A percentile compares a stretch with the other conserved stretches of the same genome.
Conservation (phyloP, 805 yeast genomes). For the Cephaloascus albidus region DNA sequence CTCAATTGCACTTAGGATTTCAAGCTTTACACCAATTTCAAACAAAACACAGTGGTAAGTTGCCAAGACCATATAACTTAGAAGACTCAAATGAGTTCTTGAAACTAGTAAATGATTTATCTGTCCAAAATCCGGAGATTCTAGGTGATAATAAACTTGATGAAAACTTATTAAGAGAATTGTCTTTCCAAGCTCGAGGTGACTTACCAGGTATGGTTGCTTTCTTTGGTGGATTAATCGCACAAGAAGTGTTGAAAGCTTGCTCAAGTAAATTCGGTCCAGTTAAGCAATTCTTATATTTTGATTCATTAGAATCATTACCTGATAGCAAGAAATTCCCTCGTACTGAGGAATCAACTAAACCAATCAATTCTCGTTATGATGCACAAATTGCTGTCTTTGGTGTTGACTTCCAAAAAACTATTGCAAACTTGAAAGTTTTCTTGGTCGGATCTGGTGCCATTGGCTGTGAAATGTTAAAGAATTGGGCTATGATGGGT, state of each 20-base stretch:
- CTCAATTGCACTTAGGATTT: constrained; percentile 85
- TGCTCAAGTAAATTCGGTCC: constrained; percentile 96
- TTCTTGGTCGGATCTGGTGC: constrained; percentile 97
- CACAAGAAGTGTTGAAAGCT: constrained; percentile 94
- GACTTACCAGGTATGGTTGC: constrained; percentile 88
- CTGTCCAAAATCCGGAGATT: constrained; percentile 44
- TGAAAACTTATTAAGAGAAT: constrained; percentile 55
- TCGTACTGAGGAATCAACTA: constrained; percentile 63
- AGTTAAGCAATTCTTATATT: constrained; percentile 82
- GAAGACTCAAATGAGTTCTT: constrained; percentile 67
- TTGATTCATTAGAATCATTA: constrained; percentile 87
- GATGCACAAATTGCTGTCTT: constrained; percentile 95
- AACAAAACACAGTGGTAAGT: constrained; percentile 45
- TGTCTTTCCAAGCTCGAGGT: constrained; percentile 83
- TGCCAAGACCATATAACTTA: constrained; percentile 71
- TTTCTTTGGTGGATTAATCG: constrained; percentile 86
- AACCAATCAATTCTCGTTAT: constrained; percentile 74
- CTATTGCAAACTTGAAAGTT: constrained; percentile 66
- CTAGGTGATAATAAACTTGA: constrained; percentile 48
- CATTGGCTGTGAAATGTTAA: constrained; percentile 97
- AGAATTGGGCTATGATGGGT: constrained; percentile 97
- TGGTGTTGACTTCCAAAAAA: constrained; percentile 69
- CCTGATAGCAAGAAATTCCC: constrained; percentile 51
- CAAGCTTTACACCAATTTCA: constrained; percentile 78
- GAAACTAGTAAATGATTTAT: constrained; percentile 48